Conservation (phyloP, 345 rosid genomes). For the Gossypium australe region DNA sequence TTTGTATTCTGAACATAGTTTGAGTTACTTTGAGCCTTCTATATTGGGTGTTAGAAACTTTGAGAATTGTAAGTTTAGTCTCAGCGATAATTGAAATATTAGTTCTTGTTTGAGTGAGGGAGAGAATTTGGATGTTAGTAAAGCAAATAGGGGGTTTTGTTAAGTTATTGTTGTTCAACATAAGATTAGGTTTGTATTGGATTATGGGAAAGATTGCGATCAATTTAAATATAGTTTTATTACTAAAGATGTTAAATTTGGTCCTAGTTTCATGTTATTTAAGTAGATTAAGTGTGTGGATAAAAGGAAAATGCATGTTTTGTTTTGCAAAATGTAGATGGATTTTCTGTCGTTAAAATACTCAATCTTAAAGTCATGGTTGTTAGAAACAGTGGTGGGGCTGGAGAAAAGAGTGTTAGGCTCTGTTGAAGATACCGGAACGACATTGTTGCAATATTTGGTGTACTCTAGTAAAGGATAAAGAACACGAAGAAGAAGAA, state of each 20-base stretch:
- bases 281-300: constrained; percentile 35
- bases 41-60: constrained; percentile 48
- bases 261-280: constrained; percentile 39
- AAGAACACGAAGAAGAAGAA: too few relatives aligned
- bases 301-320: constrained; percentile 31
- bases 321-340: constrained; percentile 22
- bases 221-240: constrained; percentile 42
- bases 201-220: constrained; percentile 36
- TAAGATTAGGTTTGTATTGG: constrained; percentile 36
- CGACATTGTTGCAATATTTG: too few relatives aligned
- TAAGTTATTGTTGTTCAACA: constrained; percentile 14
- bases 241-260: constrained; percentile 16
- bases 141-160: constrained; percentile 36
- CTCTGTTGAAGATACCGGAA: too few relatives aligned
- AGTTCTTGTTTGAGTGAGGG: constrained; percentile 25
- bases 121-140: constrained; percentile 30
- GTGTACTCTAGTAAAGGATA: too few relatives aligned
- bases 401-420: too few relatives aligned
- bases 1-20: constrained; percentile 22
- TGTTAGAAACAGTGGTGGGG: too few relatives aligned
- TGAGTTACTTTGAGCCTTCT: constrained; percentile 44
- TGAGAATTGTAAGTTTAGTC: constrained; percentile 44
- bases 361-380: too few relatives aligned
- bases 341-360: too few relatives aligned
- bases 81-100: constrained; percentile 31